Conservation (phyloP, 2,329 filamentous ascomycete genomes). For the Nothomitra cinnamomea region DNA sequence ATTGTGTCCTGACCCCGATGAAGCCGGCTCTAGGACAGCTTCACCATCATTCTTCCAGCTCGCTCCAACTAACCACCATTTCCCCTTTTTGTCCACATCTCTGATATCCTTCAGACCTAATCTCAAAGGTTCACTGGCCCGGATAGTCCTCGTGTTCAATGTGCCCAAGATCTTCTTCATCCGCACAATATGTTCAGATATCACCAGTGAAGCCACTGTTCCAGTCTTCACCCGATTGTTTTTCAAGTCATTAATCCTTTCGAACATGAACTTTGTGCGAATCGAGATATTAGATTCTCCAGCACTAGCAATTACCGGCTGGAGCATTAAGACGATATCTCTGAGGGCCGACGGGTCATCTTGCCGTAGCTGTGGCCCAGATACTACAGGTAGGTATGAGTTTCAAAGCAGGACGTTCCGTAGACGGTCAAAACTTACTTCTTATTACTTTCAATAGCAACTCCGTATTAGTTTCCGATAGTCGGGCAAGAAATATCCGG, state of each 20-base stretch:
- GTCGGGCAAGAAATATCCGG: slow-evolving; percentile 52
- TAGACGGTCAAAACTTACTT: slow-evolving; percentile 22
- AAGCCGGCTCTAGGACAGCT: slow-evolving; percentile 21
- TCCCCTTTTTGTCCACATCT: slow-evolving; percentile 70
- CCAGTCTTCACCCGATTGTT: slow-evolving; percentile 79
- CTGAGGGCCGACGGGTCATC: slow-evolving; percentile 82
- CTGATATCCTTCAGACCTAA: slow-evolving; percentile 70
- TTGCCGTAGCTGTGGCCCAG: slow-evolving; percentile 65
- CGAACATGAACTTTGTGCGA: slow-evolving; percentile 92
- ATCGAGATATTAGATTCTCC: slow-evolving; percentile 61
- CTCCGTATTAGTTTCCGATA: slow-evolving; percentile 79
- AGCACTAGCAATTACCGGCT: slow-evolving; percentile 48
- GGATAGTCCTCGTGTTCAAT: slow-evolving; percentile 50
- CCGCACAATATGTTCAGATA: slow-evolving; percentile 64
- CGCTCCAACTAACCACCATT: slow-evolving; percentile 98
- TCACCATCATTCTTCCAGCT: slow-evolving; percentile 47
- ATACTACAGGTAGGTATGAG: slow-evolving; percentile 25
- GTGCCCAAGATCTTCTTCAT: slow-evolving; percentile 81
- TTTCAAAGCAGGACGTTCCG: background rate
- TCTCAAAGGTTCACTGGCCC: slow-evolving; percentile 64
- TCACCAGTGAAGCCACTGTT: slow-evolving; percentile 50
- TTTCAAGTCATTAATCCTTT: slow-evolving; percentile 85
- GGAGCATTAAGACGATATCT: slow-evolving; percentile 68
- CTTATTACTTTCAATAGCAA: slow-evolving; percentile 71
- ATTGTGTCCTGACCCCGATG: slow-evolving; percentile 14